Conservation (phyloP, 257 asterid genomes). For the Solanum chiquidenum region DNA sequence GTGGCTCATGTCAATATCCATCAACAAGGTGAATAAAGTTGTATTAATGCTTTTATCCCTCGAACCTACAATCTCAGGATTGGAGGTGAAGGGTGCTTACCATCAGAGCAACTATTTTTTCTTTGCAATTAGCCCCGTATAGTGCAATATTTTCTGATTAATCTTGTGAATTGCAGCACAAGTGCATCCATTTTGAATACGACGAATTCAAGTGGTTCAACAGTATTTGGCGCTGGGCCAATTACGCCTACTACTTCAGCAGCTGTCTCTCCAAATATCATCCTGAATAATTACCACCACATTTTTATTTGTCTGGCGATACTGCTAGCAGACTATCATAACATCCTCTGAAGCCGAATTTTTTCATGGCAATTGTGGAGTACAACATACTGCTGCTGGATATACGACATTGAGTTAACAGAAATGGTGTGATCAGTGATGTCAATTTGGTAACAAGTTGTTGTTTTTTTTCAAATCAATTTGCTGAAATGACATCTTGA, state of each 20-base stretch:
- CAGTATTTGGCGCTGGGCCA: slow-evolving; percentile 72
- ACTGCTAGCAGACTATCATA: background rate
- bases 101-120: background rate
- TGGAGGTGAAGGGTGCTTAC: background rate
- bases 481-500: slow-evolving; percentile 22
- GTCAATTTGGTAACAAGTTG: slow-evolving; percentile 17
- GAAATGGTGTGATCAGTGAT: background rate
- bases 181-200: slow-evolving; percentile 57
- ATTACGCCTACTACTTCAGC: slow-evolving; percentile 38
- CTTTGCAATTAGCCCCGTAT: background rate
- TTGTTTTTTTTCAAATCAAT: slow-evolving; percentile 9
- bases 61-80: background rate
- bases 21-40: slow-evolving; percentile 42
- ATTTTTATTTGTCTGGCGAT: slow-evolving; percentile 8
- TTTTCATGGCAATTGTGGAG: background rate
- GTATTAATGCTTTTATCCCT: too few relatives aligned
- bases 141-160: background rate
- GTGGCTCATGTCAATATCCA: slow-evolving; percentile 50
- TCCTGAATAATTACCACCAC: background rate
- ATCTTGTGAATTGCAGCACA: slow-evolving; percentile 53
- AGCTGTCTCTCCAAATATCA: slow-evolving; percentile 7
- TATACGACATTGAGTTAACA: background rate
- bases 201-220: slow-evolving; percentile 65
- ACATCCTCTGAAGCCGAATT: background rate
- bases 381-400: background rate